Conservation (phyloP, 257 asterid genomes). For the Cruciata laevipes region DNA sequence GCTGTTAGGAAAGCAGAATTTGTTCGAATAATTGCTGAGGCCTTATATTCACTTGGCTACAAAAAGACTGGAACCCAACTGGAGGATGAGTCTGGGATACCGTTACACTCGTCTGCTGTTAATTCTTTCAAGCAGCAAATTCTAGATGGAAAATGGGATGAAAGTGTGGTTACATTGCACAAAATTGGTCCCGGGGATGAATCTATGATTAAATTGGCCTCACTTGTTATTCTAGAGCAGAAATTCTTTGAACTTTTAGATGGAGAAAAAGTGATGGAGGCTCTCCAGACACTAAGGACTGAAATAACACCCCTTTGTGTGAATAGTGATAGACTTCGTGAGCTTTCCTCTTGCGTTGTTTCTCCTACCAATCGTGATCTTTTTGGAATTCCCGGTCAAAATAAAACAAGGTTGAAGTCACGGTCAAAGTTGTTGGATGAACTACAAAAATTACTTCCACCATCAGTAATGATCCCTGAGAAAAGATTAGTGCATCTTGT, state of each 20-base stretch:
- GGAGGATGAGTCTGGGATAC: slow-evolving; percentile 77
- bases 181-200: slow-evolving; percentile 50
- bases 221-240: slow-evolving; percentile 70
- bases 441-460: slow-evolving; percentile 67
- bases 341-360: slow-evolving; percentile 51
- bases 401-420: slow-evolving; percentile 30
- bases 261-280: slow-evolving; percentile 57
- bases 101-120: slow-evolving; percentile 48
- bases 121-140: slow-evolving; percentile 60
- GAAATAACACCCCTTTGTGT: slow-evolving; percentile 57
- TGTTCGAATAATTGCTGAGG: slow-evolving; percentile 68
- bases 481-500: slow-evolving; percentile 69
- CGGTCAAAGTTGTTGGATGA: slow-evolving; percentile 54
- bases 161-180: slow-evolving; percentile 50
- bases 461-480: slow-evolving; percentile 61
- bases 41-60: slow-evolving; percentile 78
- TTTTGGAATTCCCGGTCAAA: slow-evolving; percentile 30
- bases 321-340: slow-evolving; percentile 48
- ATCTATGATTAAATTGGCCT: slow-evolving; percentile 45
- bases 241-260: slow-evolving; percentile 60
- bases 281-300: slow-evolving; percentile 70
- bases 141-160: slow-evolving; percentile 82
- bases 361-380: slow-evolving; percentile 32
- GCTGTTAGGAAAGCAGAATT: slow-evolving; percentile 60
- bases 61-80: slow-evolving; percentile 51